Conservation (phyloP, 495 filamentous ascomycete genomes). For the Penicillium robsamsonii region DNA sequence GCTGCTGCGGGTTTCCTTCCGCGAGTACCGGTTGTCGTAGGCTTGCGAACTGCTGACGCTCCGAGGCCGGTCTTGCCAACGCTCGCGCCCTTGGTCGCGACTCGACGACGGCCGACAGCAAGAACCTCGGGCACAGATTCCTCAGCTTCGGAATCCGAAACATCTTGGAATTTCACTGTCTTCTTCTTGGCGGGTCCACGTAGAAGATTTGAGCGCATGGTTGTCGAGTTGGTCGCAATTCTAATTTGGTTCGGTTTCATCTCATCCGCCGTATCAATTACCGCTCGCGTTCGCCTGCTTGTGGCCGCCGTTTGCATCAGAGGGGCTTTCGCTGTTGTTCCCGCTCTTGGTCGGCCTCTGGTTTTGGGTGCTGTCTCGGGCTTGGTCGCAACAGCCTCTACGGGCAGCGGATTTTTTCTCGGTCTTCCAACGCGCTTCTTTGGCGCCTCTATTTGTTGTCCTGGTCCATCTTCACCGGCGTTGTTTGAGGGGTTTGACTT, state of each 20-base stretch:
- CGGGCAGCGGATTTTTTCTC: slow-evolving; percentile 22
- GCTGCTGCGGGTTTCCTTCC: slow-evolving; percentile 40
- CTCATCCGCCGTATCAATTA: slow-evolving; percentile 19
- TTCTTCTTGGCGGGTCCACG: slow-evolving; percentile 49
- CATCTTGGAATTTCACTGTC: slow-evolving; percentile 53
- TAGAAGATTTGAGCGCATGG: slow-evolving; percentile 38
- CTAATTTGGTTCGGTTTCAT: slow-evolving; percentile 24
- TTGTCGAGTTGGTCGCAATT: slow-evolving; percentile 34
- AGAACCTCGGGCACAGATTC: slow-evolving; percentile 26
- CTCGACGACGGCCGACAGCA: slow-evolving; percentile 25
- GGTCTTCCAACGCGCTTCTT: slow-evolving; percentile 41
- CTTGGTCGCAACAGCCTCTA: slow-evolving; percentile 15
- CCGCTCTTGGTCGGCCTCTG: slow-evolving; percentile 39
- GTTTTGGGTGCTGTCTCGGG: slow-evolving; percentile 25
- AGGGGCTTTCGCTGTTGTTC: slow-evolving; percentile 19
- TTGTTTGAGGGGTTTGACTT: slow-evolving; percentile 16
- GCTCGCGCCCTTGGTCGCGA: slow-evolving; percentile 7
- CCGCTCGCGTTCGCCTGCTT: slow-evolving; percentile 27
- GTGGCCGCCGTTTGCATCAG: slow-evolving; percentile 9
- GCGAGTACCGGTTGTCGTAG: slow-evolving; percentile 27
- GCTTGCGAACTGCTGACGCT: slow-evolving; percentile 51
- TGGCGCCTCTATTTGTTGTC: slow-evolving; percentile 25
- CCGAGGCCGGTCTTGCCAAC: slow-evolving; percentile 36
- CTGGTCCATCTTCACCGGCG: slow-evolving; percentile 26
- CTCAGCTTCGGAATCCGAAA: slow-evolving; percentile 41